Conservation (phyloP, 192 early-diverging fungal genomes). For the Entomortierella lignicola region DNA sequence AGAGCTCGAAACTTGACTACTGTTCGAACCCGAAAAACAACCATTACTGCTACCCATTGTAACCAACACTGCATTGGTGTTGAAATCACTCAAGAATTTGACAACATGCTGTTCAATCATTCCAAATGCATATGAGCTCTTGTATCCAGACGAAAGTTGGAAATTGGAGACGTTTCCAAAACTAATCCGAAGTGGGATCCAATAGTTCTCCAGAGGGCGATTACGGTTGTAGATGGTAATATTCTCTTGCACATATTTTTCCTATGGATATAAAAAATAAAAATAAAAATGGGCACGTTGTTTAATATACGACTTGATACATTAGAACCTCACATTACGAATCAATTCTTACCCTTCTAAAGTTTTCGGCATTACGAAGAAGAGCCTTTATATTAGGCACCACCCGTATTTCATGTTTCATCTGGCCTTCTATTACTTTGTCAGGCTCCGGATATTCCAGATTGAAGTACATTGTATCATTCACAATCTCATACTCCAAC, state of each 20-base stretch:
- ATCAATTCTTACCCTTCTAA: slow-evolving; percentile 63
- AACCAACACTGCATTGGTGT: slow-evolving; percentile 52
- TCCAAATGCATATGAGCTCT: slow-evolving; percentile 65
- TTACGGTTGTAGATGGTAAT: slow-evolving; percentile 77
- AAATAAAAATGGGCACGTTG: too few relatives aligned
- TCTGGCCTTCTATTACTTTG: slow-evolving; percentile 39
- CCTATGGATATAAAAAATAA: slow-evolving; percentile 51
- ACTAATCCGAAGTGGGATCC: slow-evolving; percentile 71
- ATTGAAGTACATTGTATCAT: slow-evolving; percentile 79
- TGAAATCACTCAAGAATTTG: slow-evolving; percentile 69
- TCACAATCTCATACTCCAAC: slow-evolving; percentile 75
- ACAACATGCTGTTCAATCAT: slow-evolving; percentile 75
- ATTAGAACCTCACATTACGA: too few relatives aligned
- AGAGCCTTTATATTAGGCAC: slow-evolving; percentile 67
- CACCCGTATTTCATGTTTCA: slow-evolving; percentile 58
- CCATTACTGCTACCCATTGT: slow-evolving; percentile 46
- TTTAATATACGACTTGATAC: too few relatives aligned
- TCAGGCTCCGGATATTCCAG: slow-evolving; percentile 64
- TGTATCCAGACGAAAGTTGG: slow-evolving; percentile 76
- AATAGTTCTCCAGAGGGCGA: slow-evolving; percentile 74
- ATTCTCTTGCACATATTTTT: slow-evolving; percentile 81
- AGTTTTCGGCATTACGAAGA: slow-evolving; percentile 67
- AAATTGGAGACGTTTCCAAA: slow-evolving; percentile 78
- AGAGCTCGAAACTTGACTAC: not conserved
- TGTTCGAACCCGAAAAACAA: not conserved